A percentile compares a stretch with the other conserved stretches of the same genome.
These are phyloP conservation scores for Penicillium sp. DNA, from an alignment of 2,329 filamentous ascomycete genomes.

Conservation along the genomic window DNA sequence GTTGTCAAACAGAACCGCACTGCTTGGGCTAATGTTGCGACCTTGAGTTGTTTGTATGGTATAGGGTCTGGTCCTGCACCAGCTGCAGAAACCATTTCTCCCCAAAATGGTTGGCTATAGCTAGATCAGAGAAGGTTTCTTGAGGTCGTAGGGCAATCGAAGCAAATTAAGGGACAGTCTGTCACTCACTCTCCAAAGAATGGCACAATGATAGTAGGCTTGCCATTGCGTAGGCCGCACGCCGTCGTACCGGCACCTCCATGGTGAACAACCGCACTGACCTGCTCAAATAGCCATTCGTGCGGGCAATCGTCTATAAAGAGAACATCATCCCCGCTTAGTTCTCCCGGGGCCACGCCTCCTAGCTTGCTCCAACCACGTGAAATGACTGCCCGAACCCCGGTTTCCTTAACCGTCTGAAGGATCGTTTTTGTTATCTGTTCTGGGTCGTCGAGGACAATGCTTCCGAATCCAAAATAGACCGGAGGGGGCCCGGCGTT, in stretches of 20 bases:
- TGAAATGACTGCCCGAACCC: slow-evolving; percentile 51
- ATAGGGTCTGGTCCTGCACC: slow-evolving; percentile 51
- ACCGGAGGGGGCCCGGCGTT: slow-evolving; percentile 46
- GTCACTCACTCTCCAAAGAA: slow-evolving; percentile 52
- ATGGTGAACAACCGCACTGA: slow-evolving; percentile 55
- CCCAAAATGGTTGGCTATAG: slow-evolving; percentile 52
- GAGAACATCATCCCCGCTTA: slow-evolving; percentile 36
- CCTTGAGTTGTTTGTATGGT: slow-evolving; percentile 44
- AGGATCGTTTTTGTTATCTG: slow-evolving; percentile 45
- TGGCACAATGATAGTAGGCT: slow-evolving; percentile 53
- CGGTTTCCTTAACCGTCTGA: slow-evolving; percentile 43
- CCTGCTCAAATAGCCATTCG: slow-evolving; percentile 56
- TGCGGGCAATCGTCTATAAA: slow-evolving; percentile 54
- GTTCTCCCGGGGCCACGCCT: slow-evolving; percentile 21
- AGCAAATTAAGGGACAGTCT: too few relatives aligned
- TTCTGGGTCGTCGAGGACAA: slow-evolving; percentile 50
- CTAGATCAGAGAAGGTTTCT: background rate
- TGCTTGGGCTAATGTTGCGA: slow-evolving; percentile 44
- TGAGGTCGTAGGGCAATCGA: background rate
- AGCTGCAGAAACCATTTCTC: slow-evolving; percentile 48
- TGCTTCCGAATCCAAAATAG: slow-evolving; percentile 55
- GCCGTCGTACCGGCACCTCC: slow-evolving; percentile 58
- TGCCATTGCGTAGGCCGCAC: slow-evolving; percentile 48
- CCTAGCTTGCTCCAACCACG: slow-evolving; percentile 51
- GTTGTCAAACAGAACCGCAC: slow-evolving; percentile 44